Evolutionary conservation across 352 stramenopile species (phyloP), one percentile per base, ranked within the genome.

Genomic region (Pilasporangium apinafurcum): DNA sequence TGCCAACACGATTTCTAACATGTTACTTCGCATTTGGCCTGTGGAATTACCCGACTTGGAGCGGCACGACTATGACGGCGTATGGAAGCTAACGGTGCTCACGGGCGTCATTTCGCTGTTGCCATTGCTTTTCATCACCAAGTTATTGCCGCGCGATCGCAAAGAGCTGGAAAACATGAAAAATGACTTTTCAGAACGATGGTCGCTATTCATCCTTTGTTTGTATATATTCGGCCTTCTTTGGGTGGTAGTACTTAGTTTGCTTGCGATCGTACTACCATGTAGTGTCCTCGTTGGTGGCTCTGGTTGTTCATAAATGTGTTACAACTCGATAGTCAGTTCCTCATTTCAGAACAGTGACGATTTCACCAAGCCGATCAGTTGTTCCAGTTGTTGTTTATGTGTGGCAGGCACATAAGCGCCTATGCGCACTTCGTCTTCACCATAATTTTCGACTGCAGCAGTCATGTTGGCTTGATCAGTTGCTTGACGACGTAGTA

Each of bases 31-130:
- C 2, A 42, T 92, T 12, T 92, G 80, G 80, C 69, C 77, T 4
- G 80, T 89, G 13, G 73, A 92, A 34, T 49, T 89, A 0, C 38
- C 43, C 3, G 75, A 92, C 39, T 64, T 92, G 6, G 41, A 72
- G 33, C 54, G 48, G 0, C 66, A 70, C 16, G 40, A 83, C 24
- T 82, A 64, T n/a, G 61, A 55, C 29, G 80, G 80, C 12, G 70
- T 92, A 12, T 92, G 80, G 80, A 90, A 90, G 41, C 62, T 92
- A 22, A 83, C 80, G 8, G 42, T 87, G 8, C 60, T 92, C 24
- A 86, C 80, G 3, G 71, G 63, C 26, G 21, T 62, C 5, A 65
- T 92, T 8, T 65, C 73, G 20, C 50, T 89, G n/a, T n/a, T 86
- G 6, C 59, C 69, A 24, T 44, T 79, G 18, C 28, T 67, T 8